Evolutionary conservation across 1,139 yeast species (phyloP).

Genomic region (Debaryomyces subglobosus): DNA sequence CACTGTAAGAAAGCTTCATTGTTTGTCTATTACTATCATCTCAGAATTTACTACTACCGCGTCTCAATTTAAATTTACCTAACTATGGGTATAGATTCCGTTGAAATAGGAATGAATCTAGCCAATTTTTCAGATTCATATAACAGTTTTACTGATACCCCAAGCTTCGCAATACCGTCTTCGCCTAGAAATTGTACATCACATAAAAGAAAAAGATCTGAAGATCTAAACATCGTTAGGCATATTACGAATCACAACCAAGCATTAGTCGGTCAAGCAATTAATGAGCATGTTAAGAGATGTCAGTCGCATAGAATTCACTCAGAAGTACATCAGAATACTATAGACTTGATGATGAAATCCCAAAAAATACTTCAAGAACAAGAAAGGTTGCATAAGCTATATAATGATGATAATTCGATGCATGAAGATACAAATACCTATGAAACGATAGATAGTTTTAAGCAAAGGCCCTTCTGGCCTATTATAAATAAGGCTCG

Average conservation of each 20-base stretch:
- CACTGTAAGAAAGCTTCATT: not conserved
- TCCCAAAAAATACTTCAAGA: constrained; percentile 22
- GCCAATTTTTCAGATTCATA: not conserved
- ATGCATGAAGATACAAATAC: constrained; percentile 5
- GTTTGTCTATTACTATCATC: not conserved
- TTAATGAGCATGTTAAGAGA: constrained; percentile 17
- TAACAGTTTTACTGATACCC: not conserved
- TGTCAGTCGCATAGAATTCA: constrained; percentile 32
- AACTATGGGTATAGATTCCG: not conserved
- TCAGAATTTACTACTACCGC: not conserved
- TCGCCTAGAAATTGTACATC: constrained; percentile 7
- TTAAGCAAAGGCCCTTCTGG: constrained; percentile 36
- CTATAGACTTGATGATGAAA: constrained; percentile 35
- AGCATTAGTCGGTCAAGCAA: not conserved
- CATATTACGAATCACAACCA: not conserved
- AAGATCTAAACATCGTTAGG: constrained; percentile 3
- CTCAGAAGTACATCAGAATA: constrained; percentile 32
- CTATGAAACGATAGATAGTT: constrained; percentile 12
- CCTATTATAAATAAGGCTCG: constrained; percentile 18
- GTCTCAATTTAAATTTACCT: not conserved
- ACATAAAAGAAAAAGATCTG: constrained; percentile 10
- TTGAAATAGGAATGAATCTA: not conserved
- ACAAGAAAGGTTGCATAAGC: constrained; percentile 12
- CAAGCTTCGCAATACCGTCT: constrained; percentile 9
- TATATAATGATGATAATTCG: constrained; percentile 3